phyloP scores from a whole-genome alignment of 257 asterid genomes.

The Solanum corneliomulleri region DNA sequence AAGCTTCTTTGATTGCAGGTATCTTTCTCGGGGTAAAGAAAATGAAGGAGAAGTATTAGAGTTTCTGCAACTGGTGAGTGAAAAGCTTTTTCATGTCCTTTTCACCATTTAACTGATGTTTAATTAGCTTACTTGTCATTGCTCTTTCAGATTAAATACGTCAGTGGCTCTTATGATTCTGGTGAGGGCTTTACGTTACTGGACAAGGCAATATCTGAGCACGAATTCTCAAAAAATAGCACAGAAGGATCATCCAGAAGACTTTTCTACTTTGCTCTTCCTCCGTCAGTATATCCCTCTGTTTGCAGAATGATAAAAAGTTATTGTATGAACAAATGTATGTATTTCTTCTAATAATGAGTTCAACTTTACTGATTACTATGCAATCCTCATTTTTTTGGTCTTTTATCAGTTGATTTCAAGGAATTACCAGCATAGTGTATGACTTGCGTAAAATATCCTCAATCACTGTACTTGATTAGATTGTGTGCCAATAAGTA shows the following conservation, averaged over 20 bases:
- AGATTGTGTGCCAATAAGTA: not conserved
- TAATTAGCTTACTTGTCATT: not conserved
- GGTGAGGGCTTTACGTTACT: conserved; percentile 74
- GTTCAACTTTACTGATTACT: not conserved
- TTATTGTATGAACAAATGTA: conserved; percentile 68
- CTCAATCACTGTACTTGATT: not conserved
- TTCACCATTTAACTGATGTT: not conserved
- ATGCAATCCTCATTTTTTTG: not conserved
- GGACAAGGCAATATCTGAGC: conserved; percentile 77
- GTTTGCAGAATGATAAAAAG: conserved; percentile 92
- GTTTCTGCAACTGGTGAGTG: conserved; percentile 85
- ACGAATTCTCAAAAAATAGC: conserved; percentile 61
- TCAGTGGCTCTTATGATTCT: conserved; percentile 83
- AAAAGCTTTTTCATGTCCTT: not conserved
- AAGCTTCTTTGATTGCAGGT: conserved; percentile 29
- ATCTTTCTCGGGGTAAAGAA: conserved; percentile 58
- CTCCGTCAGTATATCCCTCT: conserved; percentile 96
- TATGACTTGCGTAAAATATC: not conserved
- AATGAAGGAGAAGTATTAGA: conserved; percentile 22
- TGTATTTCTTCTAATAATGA: conserved; percentile 2
- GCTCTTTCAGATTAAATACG: conserved; percentile 68
- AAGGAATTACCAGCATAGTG: not conserved
- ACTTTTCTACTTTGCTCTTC: conserved; percentile 96
- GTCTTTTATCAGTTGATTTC: not conserved
- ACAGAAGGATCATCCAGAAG: conserved; percentile 77